Evolutionary conservation across 208 protist species (phyloP).

Genomic region (Trypanosoma congolense): DNA sequence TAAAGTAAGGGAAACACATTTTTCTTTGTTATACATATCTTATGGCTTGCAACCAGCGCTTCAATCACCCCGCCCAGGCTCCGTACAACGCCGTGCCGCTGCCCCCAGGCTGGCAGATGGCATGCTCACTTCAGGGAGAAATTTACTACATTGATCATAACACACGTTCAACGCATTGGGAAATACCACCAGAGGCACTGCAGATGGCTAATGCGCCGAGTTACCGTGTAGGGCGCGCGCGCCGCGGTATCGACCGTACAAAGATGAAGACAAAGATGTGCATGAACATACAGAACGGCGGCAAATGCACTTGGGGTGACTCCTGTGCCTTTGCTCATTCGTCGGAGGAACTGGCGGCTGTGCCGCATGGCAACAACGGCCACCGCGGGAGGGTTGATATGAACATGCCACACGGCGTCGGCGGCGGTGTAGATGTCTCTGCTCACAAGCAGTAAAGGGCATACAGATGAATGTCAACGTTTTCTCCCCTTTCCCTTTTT

Average conservation of each 20-base stretch:
- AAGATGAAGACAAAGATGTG: conserved; percentile 91
- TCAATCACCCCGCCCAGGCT: conserved; percentile 7
- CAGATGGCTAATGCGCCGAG: conserved; percentile 33
- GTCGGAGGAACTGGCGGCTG: conserved; percentile 57
- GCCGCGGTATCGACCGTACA: conserved; percentile 71
- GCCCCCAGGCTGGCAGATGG: conserved; percentile 78
- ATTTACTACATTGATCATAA: conserved; percentile 90
- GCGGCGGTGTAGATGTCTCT: conserved; percentile 6
- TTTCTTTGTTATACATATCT: too few relatives aligned
- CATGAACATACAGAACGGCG: conserved; percentile 87
- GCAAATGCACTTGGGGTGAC: conserved; percentile 77
- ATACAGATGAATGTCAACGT: too few relatives aligned
- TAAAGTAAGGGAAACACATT: too few relatives aligned
- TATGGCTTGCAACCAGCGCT: conserved; percentile 27
- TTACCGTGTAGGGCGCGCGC: conserved; percentile 39
- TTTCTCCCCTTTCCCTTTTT: too few relatives aligned
- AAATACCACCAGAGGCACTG: conserved; percentile 30
- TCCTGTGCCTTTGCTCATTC: conserved; percentile 86
- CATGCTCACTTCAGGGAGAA: conserved; percentile 55
- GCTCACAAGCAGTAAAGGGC: background rate
- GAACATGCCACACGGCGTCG: background rate
- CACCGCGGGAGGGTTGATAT: conserved; percentile 2
- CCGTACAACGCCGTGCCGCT: conserved; percentile 32
- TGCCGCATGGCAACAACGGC: conserved; percentile 20
- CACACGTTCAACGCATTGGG: conserved; percentile 25